Conservation (phyloP, 306 rosid species). For the Argentina anserina region DNA sequence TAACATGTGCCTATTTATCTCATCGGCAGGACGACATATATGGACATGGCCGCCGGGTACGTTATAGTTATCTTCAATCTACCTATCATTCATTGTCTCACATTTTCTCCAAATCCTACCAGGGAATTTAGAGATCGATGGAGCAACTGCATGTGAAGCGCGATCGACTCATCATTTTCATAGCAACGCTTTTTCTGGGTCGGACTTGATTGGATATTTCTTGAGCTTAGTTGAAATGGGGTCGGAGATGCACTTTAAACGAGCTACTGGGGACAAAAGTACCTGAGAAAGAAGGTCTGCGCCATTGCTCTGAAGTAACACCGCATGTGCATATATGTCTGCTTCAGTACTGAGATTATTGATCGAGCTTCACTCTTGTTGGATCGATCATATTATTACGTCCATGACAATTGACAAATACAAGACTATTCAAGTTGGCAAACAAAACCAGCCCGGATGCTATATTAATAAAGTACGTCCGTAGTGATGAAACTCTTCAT, state of each 20-base stretch:
- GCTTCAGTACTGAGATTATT: neutral
- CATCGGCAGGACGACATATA: neutral
- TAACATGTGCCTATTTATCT: neutral
- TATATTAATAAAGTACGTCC: neutral
- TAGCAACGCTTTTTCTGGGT: conserved; percentile 8
- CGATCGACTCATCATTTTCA: neutral
- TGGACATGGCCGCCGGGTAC: neutral
- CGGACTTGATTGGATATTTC: neutral
- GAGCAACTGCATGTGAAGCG: neutral
- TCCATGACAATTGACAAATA: neutral
- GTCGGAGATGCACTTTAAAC: neutral
- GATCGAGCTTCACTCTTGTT: neutral
- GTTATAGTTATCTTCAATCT: neutral
- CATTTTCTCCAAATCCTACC: neutral
- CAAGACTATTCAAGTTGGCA: neutral
- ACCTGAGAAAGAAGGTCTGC: neutral
- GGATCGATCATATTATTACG: neutral
- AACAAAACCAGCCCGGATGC: neutral
- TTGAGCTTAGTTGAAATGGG: conserved; percentile 1
- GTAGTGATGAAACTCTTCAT: neutral
- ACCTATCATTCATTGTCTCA: neutral
- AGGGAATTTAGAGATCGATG: neutral
- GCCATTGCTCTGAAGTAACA: conserved; percentile 8
- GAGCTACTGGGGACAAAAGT: neutral
- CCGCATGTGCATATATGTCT: conserved; percentile 2